Conservation (phyloP, 257 asterid genomes). For the Petunia axillaris region DNA sequence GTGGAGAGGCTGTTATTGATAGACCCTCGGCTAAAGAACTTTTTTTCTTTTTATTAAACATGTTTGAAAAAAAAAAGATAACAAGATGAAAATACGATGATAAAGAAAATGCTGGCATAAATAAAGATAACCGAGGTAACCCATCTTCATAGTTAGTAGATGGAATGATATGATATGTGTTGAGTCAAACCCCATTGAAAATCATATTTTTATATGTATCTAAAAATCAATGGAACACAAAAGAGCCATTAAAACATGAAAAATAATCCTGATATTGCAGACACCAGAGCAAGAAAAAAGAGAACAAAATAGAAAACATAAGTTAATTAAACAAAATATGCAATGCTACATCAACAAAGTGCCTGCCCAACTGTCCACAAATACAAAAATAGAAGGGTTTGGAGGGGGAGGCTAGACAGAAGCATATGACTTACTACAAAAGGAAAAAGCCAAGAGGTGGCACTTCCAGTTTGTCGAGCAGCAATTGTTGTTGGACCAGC, state of each 20-base stretch:
- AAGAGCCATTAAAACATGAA: background rate
- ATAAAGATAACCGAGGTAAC: too few species aligned
- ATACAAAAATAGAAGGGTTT: background rate
- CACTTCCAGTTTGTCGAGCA: constrained; percentile 90
- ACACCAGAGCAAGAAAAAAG: background rate
- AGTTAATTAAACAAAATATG: background rate
- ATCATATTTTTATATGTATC: constrained; percentile 10
- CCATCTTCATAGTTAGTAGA: background rate
- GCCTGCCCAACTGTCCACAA: background rate
- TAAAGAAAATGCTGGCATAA: too few species aligned
- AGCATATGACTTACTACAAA: constrained; percentile 65
- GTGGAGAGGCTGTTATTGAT: too few species aligned
- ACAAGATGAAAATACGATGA: too few species aligned
- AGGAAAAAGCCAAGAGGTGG: constrained; percentile 96
- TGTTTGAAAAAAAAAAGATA: too few species aligned
- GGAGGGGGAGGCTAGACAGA: constrained; percentile 31
- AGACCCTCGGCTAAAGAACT: too few species aligned
- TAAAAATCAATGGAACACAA: background rate
- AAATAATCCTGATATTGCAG: background rate
- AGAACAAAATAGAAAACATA: background rate
- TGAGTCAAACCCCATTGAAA: background rate
- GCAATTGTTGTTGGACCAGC: constrained; percentile 95
- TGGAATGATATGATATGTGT: background rate
- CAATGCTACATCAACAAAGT: background rate
- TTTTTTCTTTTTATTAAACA: too few species aligned